Conservation (phyloP, 768 basidiomycete genomes). For the Tephrocybe rancida region DNA sequence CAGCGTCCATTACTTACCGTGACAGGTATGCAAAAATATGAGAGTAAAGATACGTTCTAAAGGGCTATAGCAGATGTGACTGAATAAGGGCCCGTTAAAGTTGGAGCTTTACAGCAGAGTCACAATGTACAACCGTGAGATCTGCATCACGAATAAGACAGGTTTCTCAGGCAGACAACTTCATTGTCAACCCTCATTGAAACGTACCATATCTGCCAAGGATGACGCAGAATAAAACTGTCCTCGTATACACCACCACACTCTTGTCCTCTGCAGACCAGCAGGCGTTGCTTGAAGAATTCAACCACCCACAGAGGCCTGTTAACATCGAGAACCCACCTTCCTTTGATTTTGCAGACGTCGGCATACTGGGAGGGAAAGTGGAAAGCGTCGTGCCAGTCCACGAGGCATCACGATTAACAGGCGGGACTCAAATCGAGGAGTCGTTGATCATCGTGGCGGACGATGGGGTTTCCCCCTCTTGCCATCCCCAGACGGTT, state of each 20-base stretch:
- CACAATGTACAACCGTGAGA: slow-evolving; percentile 14
- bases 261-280: not conserved
- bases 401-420: not conserved
- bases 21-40: too few species aligned
- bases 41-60: too few species aligned
- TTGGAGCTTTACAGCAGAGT: slow-evolving; percentile 7
- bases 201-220: not conserved
- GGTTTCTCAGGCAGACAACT: slow-evolving; percentile 8
- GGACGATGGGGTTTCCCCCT: slow-evolving; percentile 16
- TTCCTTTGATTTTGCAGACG: slow-evolving; percentile 9
- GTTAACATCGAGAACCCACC: not conserved
- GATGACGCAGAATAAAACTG: slow-evolving; percentile 7
- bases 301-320: slow-evolving; percentile 10
- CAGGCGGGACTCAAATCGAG: not conserved
- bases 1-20: too few species aligned
- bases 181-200: not conserved
- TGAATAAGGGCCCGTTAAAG: slow-evolving; percentile 6
- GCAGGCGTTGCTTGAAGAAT: slow-evolving; percentile 6
- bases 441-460: slow-evolving; percentile 14
- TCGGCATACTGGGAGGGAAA: slow-evolving; percentile 4
- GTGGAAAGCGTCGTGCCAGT: slow-evolving; percentile 6
- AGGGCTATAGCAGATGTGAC: slow-evolving; percentile 2
- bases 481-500: slow-evolving; percentile 17
- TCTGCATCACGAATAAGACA: not conserved
- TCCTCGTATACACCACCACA: slow-evolving; percentile 17